A percentile compares a stretch with the other conserved stretches of the same genome.
Evolutionary conservation across 805 yeast species (phyloP).

Genomic region (Candida palmyrensis): DNA sequence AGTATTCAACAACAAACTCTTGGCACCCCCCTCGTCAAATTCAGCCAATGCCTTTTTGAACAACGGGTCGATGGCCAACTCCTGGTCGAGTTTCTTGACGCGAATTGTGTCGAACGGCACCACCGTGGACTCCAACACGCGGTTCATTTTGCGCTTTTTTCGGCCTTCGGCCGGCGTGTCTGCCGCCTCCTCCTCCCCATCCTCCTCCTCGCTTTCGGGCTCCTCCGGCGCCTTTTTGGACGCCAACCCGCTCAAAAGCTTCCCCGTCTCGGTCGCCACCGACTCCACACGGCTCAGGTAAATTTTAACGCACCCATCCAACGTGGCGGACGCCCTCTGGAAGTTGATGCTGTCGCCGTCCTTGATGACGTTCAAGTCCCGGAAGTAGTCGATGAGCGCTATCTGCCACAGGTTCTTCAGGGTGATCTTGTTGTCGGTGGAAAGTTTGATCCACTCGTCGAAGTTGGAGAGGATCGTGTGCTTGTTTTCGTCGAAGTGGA

Average conservation of each 20-base stretch:
- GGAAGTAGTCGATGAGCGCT: conserved; percentile 48
- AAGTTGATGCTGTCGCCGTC: conserved; percentile 62
- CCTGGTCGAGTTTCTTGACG: conserved; percentile 57
- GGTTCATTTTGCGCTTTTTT: conserved; percentile 23
- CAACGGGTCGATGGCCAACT: conserved; percentile 64
- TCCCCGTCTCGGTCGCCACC: conserved; percentile 86
- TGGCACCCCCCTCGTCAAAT: conserved; percentile 82
- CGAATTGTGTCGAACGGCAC: conserved; percentile 47
- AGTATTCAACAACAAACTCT: conserved; percentile 59
- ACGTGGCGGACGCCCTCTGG: conserved; percentile 84
- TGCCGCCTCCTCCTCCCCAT: conserved; percentile 9
- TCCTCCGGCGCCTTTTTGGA: conserved; percentile 20
- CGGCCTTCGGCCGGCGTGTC: conserved; percentile 15
- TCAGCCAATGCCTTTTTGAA: conserved; percentile 72
- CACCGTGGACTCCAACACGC: conserved; percentile 38
- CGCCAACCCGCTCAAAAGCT: conserved; percentile 71
- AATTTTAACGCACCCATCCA: conserved; percentile 93
- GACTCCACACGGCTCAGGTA: conserved; percentile 89
- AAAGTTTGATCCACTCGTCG: conserved; percentile 47
- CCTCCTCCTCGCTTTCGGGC: conserved; percentile 18
- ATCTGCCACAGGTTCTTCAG: conserved; percentile 46
- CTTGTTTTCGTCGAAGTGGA: conserved; percentile 37
- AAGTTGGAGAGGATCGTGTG: conserved; percentile 38
- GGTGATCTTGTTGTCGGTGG: conserved; percentile 46
- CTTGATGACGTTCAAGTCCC: conserved; percentile 42